Evolutionary conservation across 805 yeast genomes (phyloP), one percentile per base, ranked within the genome.

Genomic region (Saccharomycopsis babjevae): DNA sequence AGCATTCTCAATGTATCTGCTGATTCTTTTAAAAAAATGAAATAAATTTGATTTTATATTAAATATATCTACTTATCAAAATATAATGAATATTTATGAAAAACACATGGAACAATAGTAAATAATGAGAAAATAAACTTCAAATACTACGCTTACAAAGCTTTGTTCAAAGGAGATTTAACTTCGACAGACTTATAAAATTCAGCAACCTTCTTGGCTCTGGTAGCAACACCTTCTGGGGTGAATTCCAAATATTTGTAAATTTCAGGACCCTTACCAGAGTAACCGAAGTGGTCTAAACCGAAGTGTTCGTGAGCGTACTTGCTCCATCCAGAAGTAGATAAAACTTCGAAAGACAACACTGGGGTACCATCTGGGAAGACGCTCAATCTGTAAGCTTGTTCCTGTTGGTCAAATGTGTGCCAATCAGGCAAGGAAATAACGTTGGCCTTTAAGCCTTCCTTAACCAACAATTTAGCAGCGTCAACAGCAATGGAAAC

Each of bases 231-330:
- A 67, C 96, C 97, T 74, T 89, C 97, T 65, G 93, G 86, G 61
- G 96, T 91, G 81, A 94, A 94, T 67, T 83, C 97, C 69, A 93
- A 89, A 79, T 71, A 78, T 76, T 89, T 83, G 86, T 85, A 94
- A 65, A 93, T 82, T 66, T 88, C 89, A 62, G 77, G 76, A 72
- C 86, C 94, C 74, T 89, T 88, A 74, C 96, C 99, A 64, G 97
- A 91, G 65, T 92, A 94, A 83, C 99, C 99, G 73, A 94, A 94
- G 79, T 89, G 84, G 83, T 90, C 84, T 72, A 94, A 81, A 77
- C 97, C 97, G 71, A 93, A 89, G 76, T 91, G 96, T 80, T 88
- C 96, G 79, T 94, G 99, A 63, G 97, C 83, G 81, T 91, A 94
- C 77, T 85, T 88, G 70, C 86, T 79, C 99, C 99, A 94, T 62